Conservation (phyloP, 306 rosid species). For the Macrotyloma uniflorum region DNA sequence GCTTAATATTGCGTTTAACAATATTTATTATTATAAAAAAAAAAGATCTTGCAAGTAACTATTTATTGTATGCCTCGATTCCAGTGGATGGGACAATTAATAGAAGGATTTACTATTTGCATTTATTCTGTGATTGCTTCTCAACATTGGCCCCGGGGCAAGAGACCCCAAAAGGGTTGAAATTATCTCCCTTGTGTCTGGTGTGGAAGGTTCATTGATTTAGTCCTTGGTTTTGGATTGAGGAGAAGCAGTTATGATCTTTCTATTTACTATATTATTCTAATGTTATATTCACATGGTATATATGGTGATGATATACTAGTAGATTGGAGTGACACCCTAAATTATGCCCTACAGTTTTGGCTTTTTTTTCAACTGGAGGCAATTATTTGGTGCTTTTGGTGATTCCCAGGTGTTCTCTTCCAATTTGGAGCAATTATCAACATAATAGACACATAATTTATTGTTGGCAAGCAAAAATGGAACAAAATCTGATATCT, state of each 20-base stretch:
- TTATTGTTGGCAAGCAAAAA: not conserved
- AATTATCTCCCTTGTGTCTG: not conserved
- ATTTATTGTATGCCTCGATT: too few species aligned
- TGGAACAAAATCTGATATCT: conserved; percentile 9
- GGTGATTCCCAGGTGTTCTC: not conserved
- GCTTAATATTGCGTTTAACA: not conserved
- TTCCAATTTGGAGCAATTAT: conserved; percentile 3
- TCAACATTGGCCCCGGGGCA: not conserved
- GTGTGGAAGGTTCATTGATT: not conserved
- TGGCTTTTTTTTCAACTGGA: not conserved
- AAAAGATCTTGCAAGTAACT: too few species aligned
- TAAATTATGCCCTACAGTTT: not conserved
- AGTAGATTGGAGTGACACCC: not conserved
- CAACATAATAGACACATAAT: not conserved
- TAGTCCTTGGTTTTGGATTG: conserved; percentile 18
- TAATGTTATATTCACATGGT: not conserved
- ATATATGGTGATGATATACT: not conserved
- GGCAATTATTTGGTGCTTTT: not conserved
- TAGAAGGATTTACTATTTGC: not conserved
- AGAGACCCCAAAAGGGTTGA: not conserved
- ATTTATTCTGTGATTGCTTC: too few species aligned
- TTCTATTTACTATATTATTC: too few species aligned
- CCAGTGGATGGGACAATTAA: not conserved
- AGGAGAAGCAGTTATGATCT: not conserved
- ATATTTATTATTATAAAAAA: not conserved